Evolutionary conservation across 768 basidiomycete genomes (phyloP).

Genomic region (Phlebiopsis flavidoalba): DNA sequence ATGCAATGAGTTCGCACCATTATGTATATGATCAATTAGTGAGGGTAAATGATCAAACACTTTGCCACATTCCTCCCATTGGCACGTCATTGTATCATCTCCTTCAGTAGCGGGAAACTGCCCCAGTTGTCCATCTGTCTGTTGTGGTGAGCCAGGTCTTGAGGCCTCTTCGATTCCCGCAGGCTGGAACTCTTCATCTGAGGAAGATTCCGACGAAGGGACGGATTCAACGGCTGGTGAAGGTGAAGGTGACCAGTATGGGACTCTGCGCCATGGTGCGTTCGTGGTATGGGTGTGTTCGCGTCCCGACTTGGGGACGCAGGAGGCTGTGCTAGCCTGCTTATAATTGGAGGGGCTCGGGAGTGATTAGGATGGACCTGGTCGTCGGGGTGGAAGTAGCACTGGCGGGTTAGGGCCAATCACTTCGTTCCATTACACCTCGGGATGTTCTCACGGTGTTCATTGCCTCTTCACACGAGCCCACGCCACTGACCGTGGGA

Average conservation of each 20-base stretch:
- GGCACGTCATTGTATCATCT: slow-evolving; percentile 65
- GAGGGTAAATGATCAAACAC: slow-evolving; percentile 70
- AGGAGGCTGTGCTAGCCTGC: too few relatives aligned
- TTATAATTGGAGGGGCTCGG: too few relatives aligned
- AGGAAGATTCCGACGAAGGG: slow-evolving; percentile 23
- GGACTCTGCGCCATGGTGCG: slow-evolving; percentile 26
- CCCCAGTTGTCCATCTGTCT: slow-evolving; percentile 15
- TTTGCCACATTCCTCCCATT: slow-evolving; percentile 77
- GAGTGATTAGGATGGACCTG: too few relatives aligned
- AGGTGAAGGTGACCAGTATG: slow-evolving; percentile 31
- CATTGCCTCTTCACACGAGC: too few relatives aligned
- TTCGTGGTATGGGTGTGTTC: not conserved
- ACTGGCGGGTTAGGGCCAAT: too few relatives aligned
- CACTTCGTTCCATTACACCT: too few relatives aligned
- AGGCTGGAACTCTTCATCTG: slow-evolving; percentile 13
- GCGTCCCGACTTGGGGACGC: too few relatives aligned
- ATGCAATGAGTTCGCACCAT: slow-evolving; percentile 44
- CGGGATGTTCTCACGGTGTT: too few relatives aligned
- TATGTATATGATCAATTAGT: slow-evolving; percentile 79
- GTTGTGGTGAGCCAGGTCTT: slow-evolving; percentile 35
- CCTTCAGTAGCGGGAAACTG: slow-evolving; percentile 15
- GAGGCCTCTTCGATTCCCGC: slow-evolving; percentile 24
- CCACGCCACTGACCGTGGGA: not conserved
- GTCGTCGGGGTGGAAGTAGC: too few relatives aligned
- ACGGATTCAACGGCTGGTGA: slow-evolving; percentile 28